Percentiles rank a stretch among this genome's conserved stretches.
Conservation (phyloP, 164 flowering plant genomes). For the Sedum album region DNA sequence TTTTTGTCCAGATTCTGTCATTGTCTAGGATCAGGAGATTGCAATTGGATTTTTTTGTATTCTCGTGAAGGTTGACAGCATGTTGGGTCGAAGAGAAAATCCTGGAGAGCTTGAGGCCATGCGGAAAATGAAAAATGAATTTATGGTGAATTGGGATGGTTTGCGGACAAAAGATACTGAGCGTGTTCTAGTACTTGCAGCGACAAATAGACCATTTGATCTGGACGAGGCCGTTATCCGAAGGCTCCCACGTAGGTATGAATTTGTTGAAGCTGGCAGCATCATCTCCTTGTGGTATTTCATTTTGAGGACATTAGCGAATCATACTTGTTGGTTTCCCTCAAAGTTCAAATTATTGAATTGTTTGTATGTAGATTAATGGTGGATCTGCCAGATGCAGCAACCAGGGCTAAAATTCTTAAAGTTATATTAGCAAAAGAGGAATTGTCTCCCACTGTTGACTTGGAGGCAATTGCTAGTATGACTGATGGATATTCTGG, state of each 20-base stretch:
- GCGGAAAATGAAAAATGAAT: too few relatives aligned
- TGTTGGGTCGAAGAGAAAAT: too few relatives aligned
- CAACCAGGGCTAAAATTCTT: too few relatives aligned
- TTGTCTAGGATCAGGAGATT: neutral
- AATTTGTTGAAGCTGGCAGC: constrained; percentile 2
- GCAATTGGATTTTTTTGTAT: neutral
- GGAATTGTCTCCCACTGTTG: constrained; percentile 68
- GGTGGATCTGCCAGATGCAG: too few relatives aligned
- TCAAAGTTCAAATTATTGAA: constrained; percentile 9
- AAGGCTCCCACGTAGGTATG: constrained; percentile 86
- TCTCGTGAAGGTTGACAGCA: constrained; percentile 58
- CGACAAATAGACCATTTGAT: constrained; percentile 95
- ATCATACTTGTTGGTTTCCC: too few relatives aligned
- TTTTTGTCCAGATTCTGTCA: neutral
- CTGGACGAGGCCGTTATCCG: constrained; percentile 95
- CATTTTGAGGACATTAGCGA: neutral
- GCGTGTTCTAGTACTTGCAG: constrained; percentile 92
- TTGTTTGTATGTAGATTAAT: constrained; percentile 33
- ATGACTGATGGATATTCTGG: constrained; percentile 96
- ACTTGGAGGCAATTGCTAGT: constrained; percentile 67
- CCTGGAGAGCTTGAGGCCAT: too few relatives aligned
- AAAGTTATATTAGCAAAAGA: too few relatives aligned
- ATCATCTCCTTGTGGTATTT: neutral
- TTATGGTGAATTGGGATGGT: too few relatives aligned
- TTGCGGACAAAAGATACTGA: too few relatives aligned